A percentile compares a stretch with the other conserved stretches of the same genome.
Conservation (phyloP, 495 filamentous ascomycete genomes). For the Xylaria castorea region DNA sequence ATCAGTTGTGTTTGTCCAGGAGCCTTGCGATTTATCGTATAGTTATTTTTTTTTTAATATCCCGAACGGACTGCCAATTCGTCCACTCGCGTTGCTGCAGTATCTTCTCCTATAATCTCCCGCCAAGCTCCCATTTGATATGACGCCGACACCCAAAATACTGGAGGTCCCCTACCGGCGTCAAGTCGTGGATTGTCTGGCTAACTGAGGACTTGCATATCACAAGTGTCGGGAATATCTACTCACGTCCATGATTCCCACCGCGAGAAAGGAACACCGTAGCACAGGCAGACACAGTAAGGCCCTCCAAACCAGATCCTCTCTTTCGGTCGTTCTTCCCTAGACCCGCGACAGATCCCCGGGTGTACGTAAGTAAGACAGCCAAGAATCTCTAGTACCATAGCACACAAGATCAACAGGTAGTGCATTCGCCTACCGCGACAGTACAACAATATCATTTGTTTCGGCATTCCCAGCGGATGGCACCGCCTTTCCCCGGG, state of each 20-base stretch:
- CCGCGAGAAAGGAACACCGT: background rate
- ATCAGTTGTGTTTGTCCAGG: background rate
- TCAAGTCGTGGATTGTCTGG: background rate
- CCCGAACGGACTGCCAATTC: background rate
- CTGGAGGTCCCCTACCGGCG: background rate
- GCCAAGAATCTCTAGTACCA: constrained; percentile 9
- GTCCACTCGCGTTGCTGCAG: background rate
- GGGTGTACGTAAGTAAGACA: background rate
- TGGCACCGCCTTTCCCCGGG: constrained; percentile 1
- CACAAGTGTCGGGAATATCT: background rate
- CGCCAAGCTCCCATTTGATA: constrained; percentile 6
- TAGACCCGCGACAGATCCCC: background rate
- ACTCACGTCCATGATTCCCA: background rate
- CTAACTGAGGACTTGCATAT: constrained; percentile 16
- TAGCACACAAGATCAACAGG: background rate
- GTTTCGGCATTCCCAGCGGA: constrained; percentile 15
- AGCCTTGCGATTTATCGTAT: constrained; percentile 9
- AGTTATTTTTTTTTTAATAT: too few species aligned
- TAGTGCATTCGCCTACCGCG: background rate
- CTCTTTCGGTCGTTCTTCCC: background rate
- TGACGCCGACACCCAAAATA: background rate
- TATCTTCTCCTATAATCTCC: constrained; percentile 1
- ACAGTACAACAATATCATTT: background rate
- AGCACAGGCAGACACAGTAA: too few species aligned
- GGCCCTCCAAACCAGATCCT: background rate